Percentiles rank a stretch among this genome's conserved stretches.
Conservation (phyloP, 1,284 basidiomycete species). For the Trametes versicolor region DNA sequence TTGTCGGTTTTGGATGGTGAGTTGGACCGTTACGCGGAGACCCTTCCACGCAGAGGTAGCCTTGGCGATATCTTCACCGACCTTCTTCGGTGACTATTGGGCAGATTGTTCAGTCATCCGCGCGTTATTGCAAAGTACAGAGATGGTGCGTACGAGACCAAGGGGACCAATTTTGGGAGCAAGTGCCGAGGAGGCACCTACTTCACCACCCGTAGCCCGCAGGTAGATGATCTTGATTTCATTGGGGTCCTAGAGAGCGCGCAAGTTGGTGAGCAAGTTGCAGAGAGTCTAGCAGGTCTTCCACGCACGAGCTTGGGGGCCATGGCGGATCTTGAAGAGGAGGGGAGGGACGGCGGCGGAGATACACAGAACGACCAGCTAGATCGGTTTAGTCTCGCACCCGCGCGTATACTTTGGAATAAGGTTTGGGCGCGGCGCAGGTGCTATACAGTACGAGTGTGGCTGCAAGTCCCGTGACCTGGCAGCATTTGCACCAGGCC, state of each 20-base stretch:
- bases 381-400: constrained; percentile 33
- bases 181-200: constrained; percentile 98
- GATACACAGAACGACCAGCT: constrained; percentile 36
- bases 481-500: constrained; percentile 12
- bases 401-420: constrained; percentile 42
- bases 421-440: constrained; percentile 62
- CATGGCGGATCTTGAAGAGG: constrained; percentile 55
- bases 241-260: constrained; percentile 77
- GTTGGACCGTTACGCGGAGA: constrained; percentile 98
- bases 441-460: constrained; percentile 60
- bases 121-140: background rate
- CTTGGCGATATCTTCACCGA: constrained; percentile 99
- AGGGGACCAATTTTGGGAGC: constrained; percentile 99
- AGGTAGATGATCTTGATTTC: constrained; percentile 99
- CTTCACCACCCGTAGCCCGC: constrained; percentile 99
- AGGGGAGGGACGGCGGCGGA: constrained; percentile 40
- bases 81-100: constrained; percentile 97
- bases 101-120: constrained; percentile 17
- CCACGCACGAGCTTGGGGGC: constrained; percentile 80
- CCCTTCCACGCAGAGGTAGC: constrained; percentile 99
- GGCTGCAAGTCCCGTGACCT: constrained; percentile 26
- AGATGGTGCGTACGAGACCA: constrained; percentile 82
- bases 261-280: constrained; percentile 14
- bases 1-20: constrained; percentile 99
- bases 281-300: constrained; percentile 6